These are phyloP conservation scores for Hydnum rufescens DNA, from an alignment of 768 basidiomycete genomes.

Conservation along the genomic window DNA sequence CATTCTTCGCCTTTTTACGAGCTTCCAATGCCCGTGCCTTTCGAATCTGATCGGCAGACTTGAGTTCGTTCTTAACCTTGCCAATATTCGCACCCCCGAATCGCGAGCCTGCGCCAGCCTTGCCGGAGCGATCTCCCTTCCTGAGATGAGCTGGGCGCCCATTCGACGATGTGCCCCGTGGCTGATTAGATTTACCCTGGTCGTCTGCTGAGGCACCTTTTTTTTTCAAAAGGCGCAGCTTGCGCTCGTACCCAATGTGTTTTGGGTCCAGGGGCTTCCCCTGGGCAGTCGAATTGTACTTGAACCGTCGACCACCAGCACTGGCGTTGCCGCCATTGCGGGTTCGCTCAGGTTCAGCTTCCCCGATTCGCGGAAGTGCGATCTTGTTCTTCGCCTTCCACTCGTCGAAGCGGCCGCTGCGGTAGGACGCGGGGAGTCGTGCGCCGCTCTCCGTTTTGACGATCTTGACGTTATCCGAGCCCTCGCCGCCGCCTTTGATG, in stretches of 20 bases:
- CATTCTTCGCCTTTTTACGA: slow-evolving; percentile 56
- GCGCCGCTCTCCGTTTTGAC: slow-evolving; percentile 85
- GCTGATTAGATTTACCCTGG: slow-evolving; percentile 14
- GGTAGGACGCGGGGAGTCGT: slow-evolving; percentile 76
- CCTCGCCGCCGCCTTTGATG: slow-evolving; percentile 62
- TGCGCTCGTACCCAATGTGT: slow-evolving; percentile 53
- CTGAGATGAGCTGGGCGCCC: slow-evolving; percentile 10
- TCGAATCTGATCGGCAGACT: slow-evolving; percentile 71
- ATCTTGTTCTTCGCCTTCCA: slow-evolving; percentile 70
- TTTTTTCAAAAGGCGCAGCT: slow-evolving; percentile 42
- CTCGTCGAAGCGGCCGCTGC: slow-evolving; percentile 85
- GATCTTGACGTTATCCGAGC: slow-evolving; percentile 85
- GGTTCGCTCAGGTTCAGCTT: slow-evolving; percentile 36
- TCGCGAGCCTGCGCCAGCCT: slow-evolving; percentile 19
- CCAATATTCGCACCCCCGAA: slow-evolving; percentile 39
- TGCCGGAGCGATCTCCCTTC: slow-evolving; percentile 21
- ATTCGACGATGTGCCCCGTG: slow-evolving; percentile 1
- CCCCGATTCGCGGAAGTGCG: slow-evolving; percentile 66
- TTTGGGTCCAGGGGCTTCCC: slow-evolving; percentile 67
- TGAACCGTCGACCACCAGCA: slow-evolving; percentile 40
- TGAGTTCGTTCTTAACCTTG: slow-evolving; percentile 64
- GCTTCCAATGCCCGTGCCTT: slow-evolving; percentile 48
- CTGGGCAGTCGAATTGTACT: slow-evolving; percentile 41
- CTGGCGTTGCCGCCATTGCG: slow-evolving; percentile 12
- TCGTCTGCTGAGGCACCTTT: slow-evolving; percentile 16